Percentiles rank a stretch among this genome's conserved stretches.
Conservation (phyloP, 1,284 basidiomycete species). For the Salmacisia buchloeana region DNA sequence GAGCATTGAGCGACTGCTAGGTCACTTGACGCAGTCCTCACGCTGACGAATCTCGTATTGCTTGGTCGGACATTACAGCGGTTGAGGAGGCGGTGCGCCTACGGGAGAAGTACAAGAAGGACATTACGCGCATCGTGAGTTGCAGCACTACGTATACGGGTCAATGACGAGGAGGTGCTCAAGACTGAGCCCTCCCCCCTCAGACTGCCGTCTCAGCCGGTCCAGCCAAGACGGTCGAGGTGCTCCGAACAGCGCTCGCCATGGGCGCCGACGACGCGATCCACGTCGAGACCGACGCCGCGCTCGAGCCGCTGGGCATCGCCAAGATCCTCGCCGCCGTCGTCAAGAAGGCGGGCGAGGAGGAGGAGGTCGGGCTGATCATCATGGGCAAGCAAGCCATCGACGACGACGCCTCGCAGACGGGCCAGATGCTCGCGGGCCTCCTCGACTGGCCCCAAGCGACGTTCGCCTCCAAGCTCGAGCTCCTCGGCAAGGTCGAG, state of each 20-base stretch:
- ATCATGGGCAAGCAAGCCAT: constrained; percentile 99
- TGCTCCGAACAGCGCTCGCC: constrained; percentile 88
- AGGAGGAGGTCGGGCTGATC: constrained; percentile 68
- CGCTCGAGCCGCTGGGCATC: constrained; percentile 78
- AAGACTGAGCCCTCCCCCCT: not conserved
- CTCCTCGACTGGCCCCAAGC: constrained; percentile 89
- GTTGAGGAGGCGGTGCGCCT: constrained; percentile 95
- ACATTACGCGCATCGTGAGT: constrained; percentile 45
- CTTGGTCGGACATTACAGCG: constrained; percentile 53
- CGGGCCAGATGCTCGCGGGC: constrained; percentile 95
- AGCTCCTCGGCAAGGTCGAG: constrained; percentile 59
- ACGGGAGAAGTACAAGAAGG: constrained; percentile 69
- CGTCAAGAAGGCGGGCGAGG: constrained; percentile 58
- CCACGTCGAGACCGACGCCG: constrained; percentile 66
- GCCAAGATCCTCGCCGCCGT: constrained; percentile 76
- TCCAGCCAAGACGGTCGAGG: constrained; percentile 81
- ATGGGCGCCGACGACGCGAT: constrained; percentile 95
- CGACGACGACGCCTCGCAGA: constrained; percentile 93
- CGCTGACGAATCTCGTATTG: not conserved
- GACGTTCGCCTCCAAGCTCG: constrained; percentile 87
- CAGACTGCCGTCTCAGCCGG: constrained; percentile 79
- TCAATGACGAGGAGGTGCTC: not conserved
- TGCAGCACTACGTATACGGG: not conserved
- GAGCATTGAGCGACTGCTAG: too few relatives aligned
- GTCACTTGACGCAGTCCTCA: not conserved